A percentile compares a stretch with the other conserved stretches of the same genome.
phyloP scores from a whole-genome alignment of 192 early-diverging fungal species.

The Podila verticillata region DNA sequence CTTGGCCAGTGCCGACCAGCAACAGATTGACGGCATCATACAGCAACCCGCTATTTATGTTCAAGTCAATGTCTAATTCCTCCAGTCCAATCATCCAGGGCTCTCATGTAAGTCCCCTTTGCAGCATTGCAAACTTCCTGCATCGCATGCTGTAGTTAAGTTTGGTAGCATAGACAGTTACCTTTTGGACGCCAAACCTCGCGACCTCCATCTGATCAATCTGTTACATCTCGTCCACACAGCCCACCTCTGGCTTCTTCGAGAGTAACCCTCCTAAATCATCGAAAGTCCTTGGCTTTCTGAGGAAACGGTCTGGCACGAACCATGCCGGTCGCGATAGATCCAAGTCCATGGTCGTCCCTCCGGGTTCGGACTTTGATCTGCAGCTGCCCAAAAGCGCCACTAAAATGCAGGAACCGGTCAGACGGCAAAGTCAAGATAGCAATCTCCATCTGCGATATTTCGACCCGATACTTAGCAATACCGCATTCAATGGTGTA shows the following conservation, averaged over 20 bases:
- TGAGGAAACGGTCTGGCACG: slow-evolving; percentile 13
- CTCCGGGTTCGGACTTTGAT: not conserved
- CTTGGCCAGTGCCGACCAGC: not conserved
- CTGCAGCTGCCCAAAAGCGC: not conserved
- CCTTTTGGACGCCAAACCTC: not conserved
- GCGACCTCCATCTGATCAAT: not conserved
- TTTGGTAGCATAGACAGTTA: no score
- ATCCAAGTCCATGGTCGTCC: slow-evolving; percentile 9
- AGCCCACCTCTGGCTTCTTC: not conserved
- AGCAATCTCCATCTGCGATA: not conserved
- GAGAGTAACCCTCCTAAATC: slow-evolving; percentile 12
- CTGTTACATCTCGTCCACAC: not conserved
- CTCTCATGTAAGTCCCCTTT: not conserved
- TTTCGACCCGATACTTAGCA: not conserved
- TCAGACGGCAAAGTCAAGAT: not conserved
- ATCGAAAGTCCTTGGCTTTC: slow-evolving; percentile 26
- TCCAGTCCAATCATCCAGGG: not conserved
- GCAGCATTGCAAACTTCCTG: no score
- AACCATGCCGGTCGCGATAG: not conserved
- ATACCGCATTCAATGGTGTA: slow-evolving; percentile 15
- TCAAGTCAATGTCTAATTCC: not conserved
- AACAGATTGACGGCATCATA: no score
- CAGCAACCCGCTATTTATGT: not conserved
- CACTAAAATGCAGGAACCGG: not conserved
- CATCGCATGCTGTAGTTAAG: no score